These are phyloP conservation scores for Suillus clintonianus DNA, from an alignment of 768 basidiomycete genomes.

Conservation along the genomic window DNA sequence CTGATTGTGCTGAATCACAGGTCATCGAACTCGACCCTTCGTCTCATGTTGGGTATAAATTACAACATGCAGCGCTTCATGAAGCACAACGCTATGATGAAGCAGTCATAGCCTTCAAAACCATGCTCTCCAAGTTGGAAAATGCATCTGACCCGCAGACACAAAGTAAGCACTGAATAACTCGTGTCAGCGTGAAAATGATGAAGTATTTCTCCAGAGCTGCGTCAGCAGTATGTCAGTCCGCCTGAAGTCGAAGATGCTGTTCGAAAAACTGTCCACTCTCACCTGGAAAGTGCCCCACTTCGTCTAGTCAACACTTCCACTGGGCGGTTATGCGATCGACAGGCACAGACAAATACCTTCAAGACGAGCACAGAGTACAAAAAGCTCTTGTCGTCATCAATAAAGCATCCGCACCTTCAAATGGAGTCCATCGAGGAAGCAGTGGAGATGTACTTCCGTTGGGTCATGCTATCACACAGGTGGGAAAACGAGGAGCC, in stretches of 20 bases:
- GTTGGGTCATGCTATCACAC: constrained; percentile 5
- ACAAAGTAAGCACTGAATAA: not conserved
- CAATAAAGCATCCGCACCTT: not conserved
- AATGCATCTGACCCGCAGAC: not conserved
- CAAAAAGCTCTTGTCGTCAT: not conserved
- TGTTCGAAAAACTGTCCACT: not conserved
- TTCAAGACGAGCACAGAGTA: not conserved
- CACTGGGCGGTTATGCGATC: constrained; percentile 2
- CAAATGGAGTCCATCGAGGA: not conserved
- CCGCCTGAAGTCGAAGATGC: not conserved
- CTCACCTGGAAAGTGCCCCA: not conserved
- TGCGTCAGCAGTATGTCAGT: not conserved
- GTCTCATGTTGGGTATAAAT: not conserved
- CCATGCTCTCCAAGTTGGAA: not conserved
- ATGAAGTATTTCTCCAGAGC: not conserved
- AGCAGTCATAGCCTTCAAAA: not conserved
- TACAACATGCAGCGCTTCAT: not conserved
- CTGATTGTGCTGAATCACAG: not conserved
- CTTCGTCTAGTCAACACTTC: not conserved
- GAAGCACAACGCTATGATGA: not conserved
- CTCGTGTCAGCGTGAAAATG: not conserved
- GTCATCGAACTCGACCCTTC: not conserved
- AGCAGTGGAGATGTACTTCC: constrained; percentile 1
- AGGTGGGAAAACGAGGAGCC: constrained; percentile 2
- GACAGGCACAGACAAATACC: not conserved